A percentile compares a stretch with the other conserved stretches of the same genome.
These are phyloP conservation scores for Cystobasidium sp. DNA, from an alignment of 1,284 basidiomycete species.

Conservation along the genomic window DNA sequence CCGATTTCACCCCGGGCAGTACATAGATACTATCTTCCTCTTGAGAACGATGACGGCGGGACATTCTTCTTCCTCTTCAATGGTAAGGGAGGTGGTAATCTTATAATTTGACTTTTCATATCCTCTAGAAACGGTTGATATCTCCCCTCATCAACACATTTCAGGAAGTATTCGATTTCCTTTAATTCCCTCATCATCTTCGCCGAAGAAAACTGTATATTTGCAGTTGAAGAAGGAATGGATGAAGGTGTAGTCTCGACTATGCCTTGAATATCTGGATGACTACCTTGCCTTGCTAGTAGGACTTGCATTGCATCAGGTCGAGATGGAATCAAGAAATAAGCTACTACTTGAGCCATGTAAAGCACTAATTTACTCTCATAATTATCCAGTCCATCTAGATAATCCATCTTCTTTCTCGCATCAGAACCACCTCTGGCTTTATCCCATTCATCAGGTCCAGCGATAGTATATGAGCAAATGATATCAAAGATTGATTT, in stretches of 20 bases:
- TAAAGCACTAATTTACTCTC: not conserved
- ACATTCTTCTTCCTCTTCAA: too few species aligned
- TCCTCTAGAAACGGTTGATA: not conserved
- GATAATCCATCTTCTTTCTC: conserved; percentile 11
- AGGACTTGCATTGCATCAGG: conserved; percentile 2
- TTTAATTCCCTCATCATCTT: not conserved
- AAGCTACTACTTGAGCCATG: conserved; percentile 17
- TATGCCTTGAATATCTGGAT: conserved; percentile 9
- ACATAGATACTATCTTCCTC: too few species aligned
- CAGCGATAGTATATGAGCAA: not conserved
- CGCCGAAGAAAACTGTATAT: not conserved
- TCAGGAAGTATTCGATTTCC: not conserved
- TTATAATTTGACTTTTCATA: not conserved
- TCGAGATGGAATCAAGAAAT: conserved; percentile 3
- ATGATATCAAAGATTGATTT: conserved; percentile 5
- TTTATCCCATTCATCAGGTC: not conserved
- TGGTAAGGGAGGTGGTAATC: not conserved
- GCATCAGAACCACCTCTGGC: too few species aligned
- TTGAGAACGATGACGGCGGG: too few species aligned
- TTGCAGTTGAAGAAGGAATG: not conserved
- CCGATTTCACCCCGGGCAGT: too few species aligned
- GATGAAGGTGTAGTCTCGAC: not conserved
- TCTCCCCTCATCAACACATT: not conserved
- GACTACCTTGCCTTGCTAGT: not conserved
- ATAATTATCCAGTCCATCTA: not conserved